Conservation (phyloP, 1,284 basidiomycete genomes). For the Marasmius fiardii region DNA sequence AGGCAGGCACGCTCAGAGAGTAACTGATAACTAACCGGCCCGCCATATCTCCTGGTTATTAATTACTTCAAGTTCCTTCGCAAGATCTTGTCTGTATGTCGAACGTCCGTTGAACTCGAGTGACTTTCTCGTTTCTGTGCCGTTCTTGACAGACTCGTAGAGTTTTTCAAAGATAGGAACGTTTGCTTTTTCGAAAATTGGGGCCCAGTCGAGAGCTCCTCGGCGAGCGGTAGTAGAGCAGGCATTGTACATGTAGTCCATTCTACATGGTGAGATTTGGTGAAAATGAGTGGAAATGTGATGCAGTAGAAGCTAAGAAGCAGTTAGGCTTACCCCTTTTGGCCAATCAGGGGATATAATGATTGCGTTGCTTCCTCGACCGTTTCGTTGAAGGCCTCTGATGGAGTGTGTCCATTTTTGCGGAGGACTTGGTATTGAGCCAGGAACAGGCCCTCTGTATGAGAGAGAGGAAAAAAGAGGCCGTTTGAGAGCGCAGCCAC, state of each 20-base stretch:
- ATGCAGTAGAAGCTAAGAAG: background rate
- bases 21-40: conserved; percentile 59
- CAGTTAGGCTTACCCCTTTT: conserved; percentile 67
- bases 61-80: conserved; percentile 93
- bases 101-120: conserved; percentile 93
- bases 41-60: conserved; percentile 98
- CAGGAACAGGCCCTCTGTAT: conserved; percentile 92
- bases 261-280: conserved; percentile 48
- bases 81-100: conserved; percentile 94
- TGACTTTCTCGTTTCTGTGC: conserved; percentile 95
- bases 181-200: conserved; percentile 93
- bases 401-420: conserved; percentile 96
- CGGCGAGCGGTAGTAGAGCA: conserved; percentile 99
- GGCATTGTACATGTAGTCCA: conserved; percentile 99
- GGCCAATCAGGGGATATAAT: conserved; percentile 95
- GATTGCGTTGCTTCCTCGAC: conserved; percentile 99
- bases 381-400: conserved; percentile 99
- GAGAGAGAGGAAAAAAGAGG: conserved; percentile 11
- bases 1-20: background rate
- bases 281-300: background rate
- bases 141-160: conserved; percentile 93
- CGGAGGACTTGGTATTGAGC: conserved; percentile 99
- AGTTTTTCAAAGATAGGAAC: conserved; percentile 91
- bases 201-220: conserved; percentile 99
- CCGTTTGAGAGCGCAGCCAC: conserved; percentile 16